These are phyloP conservation scores for Cercophora sp. DNA, from an alignment of 495 filamentous ascomycete species.

Conservation along the genomic window DNA sequence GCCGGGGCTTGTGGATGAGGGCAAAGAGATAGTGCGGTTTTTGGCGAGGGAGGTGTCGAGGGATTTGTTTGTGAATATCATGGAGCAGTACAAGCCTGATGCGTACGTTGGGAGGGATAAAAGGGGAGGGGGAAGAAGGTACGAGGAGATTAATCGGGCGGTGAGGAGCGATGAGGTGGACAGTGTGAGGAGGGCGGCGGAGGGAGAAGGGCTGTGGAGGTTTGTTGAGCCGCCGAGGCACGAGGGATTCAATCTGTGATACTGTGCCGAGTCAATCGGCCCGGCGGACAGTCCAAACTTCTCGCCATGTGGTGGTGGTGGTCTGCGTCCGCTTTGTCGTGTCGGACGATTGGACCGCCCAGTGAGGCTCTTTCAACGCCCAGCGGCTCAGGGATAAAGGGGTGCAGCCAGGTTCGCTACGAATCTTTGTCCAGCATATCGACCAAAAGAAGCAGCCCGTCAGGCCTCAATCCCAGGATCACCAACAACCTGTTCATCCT, in stretches of 20 bases:
- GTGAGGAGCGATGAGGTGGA: constrained; percentile 59
- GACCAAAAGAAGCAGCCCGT: too few species aligned
- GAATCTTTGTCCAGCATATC: neutral
- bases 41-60: constrained; percentile 61
- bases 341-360: neutral
- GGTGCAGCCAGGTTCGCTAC: neutral
- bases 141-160: constrained; percentile 72
- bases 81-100: constrained; percentile 75
- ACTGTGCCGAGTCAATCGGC: neutral
- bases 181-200: constrained; percentile 57
- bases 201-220: constrained; percentile 67
- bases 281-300: too few species aligned
- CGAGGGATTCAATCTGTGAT: constrained; percentile 65
- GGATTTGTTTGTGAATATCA: constrained; percentile 68
- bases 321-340: neutral
- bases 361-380: neutral
- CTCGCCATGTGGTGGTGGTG: too few species aligned
- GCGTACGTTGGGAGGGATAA: constrained; percentile 69
- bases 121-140: constrained; percentile 52
- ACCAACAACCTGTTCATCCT: too few species aligned
- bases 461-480: too few species aligned
- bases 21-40: constrained; percentile 64
- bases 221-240: constrained; percentile 68
- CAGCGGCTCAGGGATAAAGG: constrained; percentile 2
- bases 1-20: constrained; percentile 68